Evolutionary conservation across 192 early-diverging fungal species (phyloP).

Genomic region (Podochytrium sp.): DNA sequence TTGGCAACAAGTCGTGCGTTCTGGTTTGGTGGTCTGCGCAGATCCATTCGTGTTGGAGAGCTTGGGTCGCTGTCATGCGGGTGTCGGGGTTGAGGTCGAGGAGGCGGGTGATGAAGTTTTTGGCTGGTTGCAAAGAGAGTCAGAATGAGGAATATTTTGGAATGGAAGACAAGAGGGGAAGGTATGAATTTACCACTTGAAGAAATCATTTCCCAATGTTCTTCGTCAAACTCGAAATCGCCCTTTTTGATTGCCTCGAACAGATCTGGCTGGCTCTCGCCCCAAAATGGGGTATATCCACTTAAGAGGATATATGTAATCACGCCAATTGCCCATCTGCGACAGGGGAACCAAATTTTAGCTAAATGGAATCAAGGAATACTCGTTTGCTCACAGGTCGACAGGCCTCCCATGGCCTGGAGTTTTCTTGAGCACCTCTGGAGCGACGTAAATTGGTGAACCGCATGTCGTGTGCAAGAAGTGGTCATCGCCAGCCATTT

Average conservation of each 20-base stretch:
- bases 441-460: conserved; percentile 55
- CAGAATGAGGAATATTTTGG: not conserved
- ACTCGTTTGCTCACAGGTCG: conserved; percentile 3
- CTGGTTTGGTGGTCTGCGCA: conserved; percentile 24
- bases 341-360: not conserved
- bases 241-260: conserved; percentile 73
- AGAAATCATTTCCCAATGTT: conserved; percentile 50
- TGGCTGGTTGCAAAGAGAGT: conserved; percentile 70
- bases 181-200: conserved; percentile 29
- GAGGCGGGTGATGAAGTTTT: conserved; percentile 74
- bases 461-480: conserved; percentile 71
- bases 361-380: not conserved
- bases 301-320: conserved; percentile 60
- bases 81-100: conserved; percentile 69
- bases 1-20: conserved; percentile 57
- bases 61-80: conserved; percentile 57
- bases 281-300: conserved; percentile 61
- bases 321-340: conserved; percentile 71
- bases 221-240: conserved; percentile 64
- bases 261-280: conserved; percentile 52
- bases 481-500: conserved; percentile 59
- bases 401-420: conserved; percentile 57
- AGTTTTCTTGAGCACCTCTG: conserved; percentile 66
- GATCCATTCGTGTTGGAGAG: conserved; percentile 52
- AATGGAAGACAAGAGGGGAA: not conserved